Evolutionary conservation across 495 filamentous ascomycete genomes (phyloP), one percentile per base, ranked within the genome.

Genomic region (Daldinia vernicosa): DNA sequence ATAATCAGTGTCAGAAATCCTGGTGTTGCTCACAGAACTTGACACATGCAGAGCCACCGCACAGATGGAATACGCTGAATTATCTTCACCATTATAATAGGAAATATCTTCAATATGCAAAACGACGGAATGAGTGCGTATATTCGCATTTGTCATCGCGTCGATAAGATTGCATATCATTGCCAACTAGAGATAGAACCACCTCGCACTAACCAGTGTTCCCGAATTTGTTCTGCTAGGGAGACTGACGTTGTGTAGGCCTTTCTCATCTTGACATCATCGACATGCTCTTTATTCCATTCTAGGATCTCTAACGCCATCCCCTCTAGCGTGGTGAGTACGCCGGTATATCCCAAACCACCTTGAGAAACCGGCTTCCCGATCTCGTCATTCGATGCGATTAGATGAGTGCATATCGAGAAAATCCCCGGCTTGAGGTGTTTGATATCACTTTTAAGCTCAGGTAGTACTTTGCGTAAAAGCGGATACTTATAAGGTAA

Each of bases 361-460:
- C 87, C 87, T 19, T 78, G 43, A 19, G 76, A 76, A 0, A 85
- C 82, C 1, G 79, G 65, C 71, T 77, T 78, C 28, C 79, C 74
- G 4, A 80, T 83, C 7, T 80, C 79, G 0, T 77, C 75, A 67
- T 88, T 83, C 28, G 84, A 82, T 4, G 80, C 83, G 54, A 87
- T 73, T 4, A 85, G 72, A 62, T 85, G 84, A 19, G 81, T 84
- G n/a, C 82, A 80, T 47, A 89, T 85, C 11, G 78, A 79, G 47
- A 88, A 86, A 15, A 88, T 68, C 4, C 79, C 81, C 0, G 87
- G 87, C 71, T 88, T 84, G 19, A 89, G 72, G 60, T 85, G 84
- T 63, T 73, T 78, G 37, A 87, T 62, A 12, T 86, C 82, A 1
- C 82, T 79, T 0, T 66, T 67, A 2, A 85, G 45, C 14, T 53